These are phyloP conservation scores for Kwoniella mangroviensis DNA, from an alignment of 768 basidiomycete species.

Conservation along the genomic window DNA sequence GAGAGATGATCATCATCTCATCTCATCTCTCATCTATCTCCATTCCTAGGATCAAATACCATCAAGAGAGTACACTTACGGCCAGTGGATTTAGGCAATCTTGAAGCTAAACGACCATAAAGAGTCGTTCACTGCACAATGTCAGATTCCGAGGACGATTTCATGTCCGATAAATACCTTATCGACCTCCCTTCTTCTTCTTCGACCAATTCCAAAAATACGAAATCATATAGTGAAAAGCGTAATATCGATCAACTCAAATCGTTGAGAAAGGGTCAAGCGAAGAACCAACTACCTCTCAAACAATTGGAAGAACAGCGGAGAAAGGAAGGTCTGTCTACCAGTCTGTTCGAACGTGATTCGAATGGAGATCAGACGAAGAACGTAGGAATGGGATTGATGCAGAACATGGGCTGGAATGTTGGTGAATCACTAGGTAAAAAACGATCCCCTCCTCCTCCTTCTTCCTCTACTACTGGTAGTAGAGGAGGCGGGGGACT, in stretches of 20 bases:
- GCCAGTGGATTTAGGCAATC: neutral
- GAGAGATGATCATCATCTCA: neutral
- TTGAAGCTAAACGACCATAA: neutral
- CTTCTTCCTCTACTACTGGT: neutral
- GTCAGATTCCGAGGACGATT: conserved; percentile 57
- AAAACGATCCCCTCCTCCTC: conserved; percentile 34
- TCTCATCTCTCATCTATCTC: neutral
- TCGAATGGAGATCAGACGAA: neutral
- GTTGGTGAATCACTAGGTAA: conserved; percentile 54
- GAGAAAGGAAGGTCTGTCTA: conserved; percentile 45
- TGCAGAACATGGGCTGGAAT: conserved; percentile 59
- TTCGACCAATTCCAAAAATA: neutral
- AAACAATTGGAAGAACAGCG: conserved; percentile 47
- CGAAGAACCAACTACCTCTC: conserved; percentile 36
- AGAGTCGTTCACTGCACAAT: conserved; percentile 21
- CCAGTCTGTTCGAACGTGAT: conserved; percentile 40
- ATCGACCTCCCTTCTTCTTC: conserved; percentile 26
- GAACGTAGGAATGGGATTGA: conserved; percentile 52
- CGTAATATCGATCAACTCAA: conserved; percentile 34
- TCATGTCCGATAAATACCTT: conserved; percentile 58
- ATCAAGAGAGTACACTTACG: too few species aligned
- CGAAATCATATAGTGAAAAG: conserved; percentile 37
- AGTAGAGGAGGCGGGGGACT: neutral
- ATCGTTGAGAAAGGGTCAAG: conserved; percentile 35
- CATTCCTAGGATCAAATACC: too few species aligned